Conservation (phyloP, 257 asterid species). For the Avicennia marina region DNA sequence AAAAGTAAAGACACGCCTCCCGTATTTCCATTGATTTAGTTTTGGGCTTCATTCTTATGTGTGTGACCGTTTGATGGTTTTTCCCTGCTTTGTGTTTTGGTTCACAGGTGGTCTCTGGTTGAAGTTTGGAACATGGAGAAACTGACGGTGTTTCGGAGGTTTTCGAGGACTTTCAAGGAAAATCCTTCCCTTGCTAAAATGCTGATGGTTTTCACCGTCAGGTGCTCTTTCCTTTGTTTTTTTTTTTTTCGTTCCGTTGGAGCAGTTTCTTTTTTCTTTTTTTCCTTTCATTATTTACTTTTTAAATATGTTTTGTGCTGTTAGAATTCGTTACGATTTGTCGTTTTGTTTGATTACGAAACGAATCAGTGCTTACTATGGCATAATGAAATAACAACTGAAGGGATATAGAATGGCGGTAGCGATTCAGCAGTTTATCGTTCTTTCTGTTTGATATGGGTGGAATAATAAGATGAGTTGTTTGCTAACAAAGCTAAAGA, state of each 20-base stretch:
- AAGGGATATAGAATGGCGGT: too few species aligned
- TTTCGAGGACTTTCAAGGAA: constrained; percentile 50
- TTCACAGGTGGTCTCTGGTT: constrained; percentile 24
- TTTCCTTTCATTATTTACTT: not conserved
- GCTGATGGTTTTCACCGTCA: constrained; percentile 54
- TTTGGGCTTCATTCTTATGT: not conserved
- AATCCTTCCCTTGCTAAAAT: constrained; percentile 54
- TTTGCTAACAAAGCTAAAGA: not conserved
- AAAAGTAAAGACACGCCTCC: not conserved
- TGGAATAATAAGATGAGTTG: too few species aligned
- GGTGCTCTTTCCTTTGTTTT: constrained; percentile 33
- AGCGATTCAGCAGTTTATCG: too few species aligned
- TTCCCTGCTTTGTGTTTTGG: not conserved
- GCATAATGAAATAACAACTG: too few species aligned
- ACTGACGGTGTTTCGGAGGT: constrained; percentile 49
- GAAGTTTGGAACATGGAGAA: constrained; percentile 26
- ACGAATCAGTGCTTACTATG: too few species aligned
- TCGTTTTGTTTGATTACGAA: too few species aligned
- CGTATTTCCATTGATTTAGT: not conserved
- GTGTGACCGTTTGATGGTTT: not conserved
- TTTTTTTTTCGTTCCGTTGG: not conserved
- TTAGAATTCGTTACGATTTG: too few species aligned
- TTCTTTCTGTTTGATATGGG: too few species aligned
- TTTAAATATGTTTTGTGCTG: not conserved
- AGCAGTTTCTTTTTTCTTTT: not conserved